phyloP scores from a whole-genome alignment of 129 eudicot genomes.

The Lactuca saligna region DNA sequence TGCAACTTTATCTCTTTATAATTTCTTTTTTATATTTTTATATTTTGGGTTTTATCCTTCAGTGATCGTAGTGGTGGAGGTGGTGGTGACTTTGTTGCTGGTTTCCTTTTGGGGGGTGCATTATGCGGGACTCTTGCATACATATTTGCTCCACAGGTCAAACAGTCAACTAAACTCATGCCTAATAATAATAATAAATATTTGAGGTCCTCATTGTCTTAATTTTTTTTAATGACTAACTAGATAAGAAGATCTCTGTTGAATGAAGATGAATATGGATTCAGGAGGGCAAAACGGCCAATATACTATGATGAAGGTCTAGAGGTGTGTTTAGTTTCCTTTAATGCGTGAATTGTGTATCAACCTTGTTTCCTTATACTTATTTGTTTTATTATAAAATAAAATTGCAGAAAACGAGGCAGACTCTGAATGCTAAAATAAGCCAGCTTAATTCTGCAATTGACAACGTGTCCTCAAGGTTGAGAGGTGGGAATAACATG shows the following conservation, averaged over 20 bases:
- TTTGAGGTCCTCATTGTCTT: not conserved
- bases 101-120: constrained; percentile 88
- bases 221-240: not conserved
- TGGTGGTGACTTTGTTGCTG: constrained; percentile 76
- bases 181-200: not conserved
- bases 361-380: not conserved
- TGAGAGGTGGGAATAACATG: constrained; percentile 66
- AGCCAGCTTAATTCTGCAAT: constrained; percentile 86
- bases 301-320: constrained; percentile 83
- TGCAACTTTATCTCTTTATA: not conserved
- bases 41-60: constrained; percentile 10
- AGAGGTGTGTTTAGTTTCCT: constrained; percentile 53
- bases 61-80: constrained; percentile 66
- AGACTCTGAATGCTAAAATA: constrained; percentile 74
- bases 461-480: constrained; percentile 75
- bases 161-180: not conserved
- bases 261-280: constrained; percentile 86
- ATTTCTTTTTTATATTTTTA: not conserved
- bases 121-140: constrained; percentile 75
- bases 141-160: constrained; percentile 92
- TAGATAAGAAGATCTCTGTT: constrained; percentile 77
- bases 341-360: not conserved
- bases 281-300: constrained; percentile 72
- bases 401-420: constrained; percentile 66
- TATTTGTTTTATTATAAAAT: no score